Base-by-base conservation (phyloP, 805 yeast genomes). In the Sugiyamaella floridensis region DNA sequence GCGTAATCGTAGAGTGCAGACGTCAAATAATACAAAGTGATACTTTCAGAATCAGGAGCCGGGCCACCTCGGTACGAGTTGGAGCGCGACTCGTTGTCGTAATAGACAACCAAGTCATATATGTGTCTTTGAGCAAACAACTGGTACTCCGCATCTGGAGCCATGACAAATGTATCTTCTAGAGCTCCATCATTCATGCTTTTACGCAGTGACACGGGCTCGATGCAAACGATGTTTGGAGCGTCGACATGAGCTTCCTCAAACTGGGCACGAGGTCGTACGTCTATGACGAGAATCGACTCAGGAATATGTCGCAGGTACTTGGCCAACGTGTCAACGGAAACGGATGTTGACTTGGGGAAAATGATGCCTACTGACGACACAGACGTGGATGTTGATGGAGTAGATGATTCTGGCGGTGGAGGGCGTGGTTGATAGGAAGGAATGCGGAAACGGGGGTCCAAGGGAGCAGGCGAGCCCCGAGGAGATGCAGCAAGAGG, bases 161-260 rank as follows among this genome's bases (percentile, higher is more conserved):
- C 73, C 14, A 80, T 65, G 53, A 82, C 69, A 10, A 92, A 76
- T 46, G 78, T 69, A 43, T 73, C 76, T 59, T 85, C 86, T n/a
- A 90, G 68, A 51, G 85, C 92, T n/a, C 65, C 68, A 60, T 86
- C 87, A 0, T 78, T 72, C 62, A 79, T 78, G 9, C 71, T 69
- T 0, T 68, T 65, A 49, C 80, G 68, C 16, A 83, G 70, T 0
- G 80, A 74, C 16, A 77, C 73, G 0, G 97, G 97, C 50, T 88
- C 96, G 16, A 90, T 76, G 63, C 90, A 86, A 10, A 87, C 75
- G 8, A 85, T 66, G 50, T 85, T 79, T 2, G 71, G 68, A 22
- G 80, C 70, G 11, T 76, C 71, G 19, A 90, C 80, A 66, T 89
- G 97, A 47, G 79, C 77, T 43, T 71, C 70, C 46, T 80, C 77